Conservation (phyloP, 192 early-diverging fungal genomes). For the Geranomyces variabilis region DNA sequence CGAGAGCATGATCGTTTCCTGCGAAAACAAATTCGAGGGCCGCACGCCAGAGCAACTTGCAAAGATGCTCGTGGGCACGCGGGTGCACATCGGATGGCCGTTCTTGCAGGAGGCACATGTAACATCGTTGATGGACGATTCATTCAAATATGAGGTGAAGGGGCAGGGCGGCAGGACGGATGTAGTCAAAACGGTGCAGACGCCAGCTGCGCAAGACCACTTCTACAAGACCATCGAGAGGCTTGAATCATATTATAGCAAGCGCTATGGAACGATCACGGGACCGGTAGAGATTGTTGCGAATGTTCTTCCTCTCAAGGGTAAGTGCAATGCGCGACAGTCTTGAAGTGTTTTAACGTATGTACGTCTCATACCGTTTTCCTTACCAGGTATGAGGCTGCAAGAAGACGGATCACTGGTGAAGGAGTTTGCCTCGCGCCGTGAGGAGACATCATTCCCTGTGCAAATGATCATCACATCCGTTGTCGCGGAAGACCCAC, state of each 20-base stretch:
- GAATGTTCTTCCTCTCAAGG: constrained; percentile 63
- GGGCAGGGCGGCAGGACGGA: constrained; percentile 27
- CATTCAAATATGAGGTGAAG: constrained; percentile 60
- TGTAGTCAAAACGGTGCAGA: constrained; percentile 46
- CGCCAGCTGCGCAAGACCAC: constrained; percentile 43
- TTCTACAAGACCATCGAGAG: constrained; percentile 66
- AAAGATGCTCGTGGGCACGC: constrained; percentile 56
- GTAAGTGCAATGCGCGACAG: constrained; percentile 28
- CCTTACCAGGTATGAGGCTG: constrained; percentile 48
- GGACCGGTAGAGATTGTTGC: constrained; percentile 67
- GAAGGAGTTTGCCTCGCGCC: constrained; percentile 67
- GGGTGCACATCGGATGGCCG: constrained; percentile 82
- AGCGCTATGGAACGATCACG: constrained; percentile 71
- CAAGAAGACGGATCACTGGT: constrained; percentile 71
- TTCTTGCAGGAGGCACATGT: constrained; percentile 83
- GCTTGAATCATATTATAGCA: constrained; percentile 66
- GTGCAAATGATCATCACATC: constrained; percentile 64
- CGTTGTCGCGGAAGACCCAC: constrained; percentile 67
- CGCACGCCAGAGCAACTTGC: constrained; percentile 61
- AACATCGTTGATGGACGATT: constrained; percentile 72
- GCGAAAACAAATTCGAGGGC: constrained; percentile 57
- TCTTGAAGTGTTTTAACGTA: too few species aligned
- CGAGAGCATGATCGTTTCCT: constrained; percentile 71
- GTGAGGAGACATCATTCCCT: constrained; percentile 47
- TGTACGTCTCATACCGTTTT: too few species aligned